phyloP scores from a whole-genome alignment of 306 rosid genomes.

The Citrullus colocynthis region DNA sequence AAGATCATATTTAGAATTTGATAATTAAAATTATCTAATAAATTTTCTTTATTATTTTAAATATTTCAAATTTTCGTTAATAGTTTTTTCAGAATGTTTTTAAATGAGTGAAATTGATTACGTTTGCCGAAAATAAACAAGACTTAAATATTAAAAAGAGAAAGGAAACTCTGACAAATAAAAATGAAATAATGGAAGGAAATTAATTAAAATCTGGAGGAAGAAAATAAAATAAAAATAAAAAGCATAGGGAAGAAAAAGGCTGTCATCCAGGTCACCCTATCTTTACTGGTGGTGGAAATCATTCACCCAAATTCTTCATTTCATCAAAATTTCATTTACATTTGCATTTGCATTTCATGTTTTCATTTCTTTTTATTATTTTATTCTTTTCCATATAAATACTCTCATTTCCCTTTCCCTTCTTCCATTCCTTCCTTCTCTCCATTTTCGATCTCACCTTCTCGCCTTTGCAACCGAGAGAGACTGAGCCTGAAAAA shows the following conservation, averaged over 20 bases:
- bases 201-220: too few relatives aligned
- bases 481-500: background rate
- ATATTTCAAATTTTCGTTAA: too few relatives aligned
- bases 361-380: background rate
- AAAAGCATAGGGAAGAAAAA: background rate
- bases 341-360: background rate
- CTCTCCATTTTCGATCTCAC: slow-evolving; percentile 10
- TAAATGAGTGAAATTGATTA: too few relatives aligned
- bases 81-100: too few relatives aligned
- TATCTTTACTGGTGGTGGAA: slow-evolving; percentile 15
- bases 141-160: too few relatives aligned
- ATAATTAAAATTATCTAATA: too few relatives aligned
- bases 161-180: too few relatives aligned
- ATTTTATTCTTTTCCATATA: background rate
- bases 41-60: too few relatives aligned
- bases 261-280: slow-evolving; percentile 19
- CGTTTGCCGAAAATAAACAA: too few relatives aligned
- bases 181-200: too few relatives aligned
- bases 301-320: slow-evolving; percentile 11
- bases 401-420: background rate
- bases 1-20: too few relatives aligned
- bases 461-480: background rate
- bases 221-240: too few relatives aligned
- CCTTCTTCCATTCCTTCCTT: background rate
- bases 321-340: background rate